Base-by-base conservation (phyloP, 805 yeast species). In the Saturnispora sanitii region DNA sequence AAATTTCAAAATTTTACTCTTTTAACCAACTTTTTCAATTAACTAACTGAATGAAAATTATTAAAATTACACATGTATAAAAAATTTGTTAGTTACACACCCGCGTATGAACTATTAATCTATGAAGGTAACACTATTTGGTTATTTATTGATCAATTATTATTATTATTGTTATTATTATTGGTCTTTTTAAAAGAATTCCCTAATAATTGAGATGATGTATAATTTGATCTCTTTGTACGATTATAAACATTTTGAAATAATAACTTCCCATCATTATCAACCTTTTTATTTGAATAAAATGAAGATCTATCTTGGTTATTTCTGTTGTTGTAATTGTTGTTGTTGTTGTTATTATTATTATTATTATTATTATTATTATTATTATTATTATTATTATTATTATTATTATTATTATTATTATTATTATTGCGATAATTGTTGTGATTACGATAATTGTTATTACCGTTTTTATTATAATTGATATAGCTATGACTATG, bases 171-270 rank as follows among this genome's bases (percentile, higher is more conserved):
- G 17, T 18, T 16, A 8, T 20, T 16, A 25, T 32, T 30, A 30
- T 20, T 30, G 22, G 19, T n/a, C 31, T 35, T 35, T 19, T 47
- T 47, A 44, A 56, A 56, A 38, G 72, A 68, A 42, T 68, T 66
- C 42, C 68, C 67, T 47, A 75, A 65, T 34, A 75, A 64, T 58
- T 77, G 81, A 55, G 67, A 70, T 16, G 80, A 71, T 52, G 75
- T 70, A 63, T 71, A 76, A 27, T 75, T 69, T 51, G 77, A 61
- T 4, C 77, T 77, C 65, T 77, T 78, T n/a, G 82, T 75, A 57
- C 71, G 75, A 51, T 78, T 83, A 47, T 73, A 71, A 30, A 82
- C 72, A 48, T 78, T 81, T 49, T 82, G 86, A 62, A 80, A 70
- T 31, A 75, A 74, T 50, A 12, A 12, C n/a, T 16, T 16, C 6